Conservation (phyloP, 345 rosid species). For the Psidium guajava region DNA sequence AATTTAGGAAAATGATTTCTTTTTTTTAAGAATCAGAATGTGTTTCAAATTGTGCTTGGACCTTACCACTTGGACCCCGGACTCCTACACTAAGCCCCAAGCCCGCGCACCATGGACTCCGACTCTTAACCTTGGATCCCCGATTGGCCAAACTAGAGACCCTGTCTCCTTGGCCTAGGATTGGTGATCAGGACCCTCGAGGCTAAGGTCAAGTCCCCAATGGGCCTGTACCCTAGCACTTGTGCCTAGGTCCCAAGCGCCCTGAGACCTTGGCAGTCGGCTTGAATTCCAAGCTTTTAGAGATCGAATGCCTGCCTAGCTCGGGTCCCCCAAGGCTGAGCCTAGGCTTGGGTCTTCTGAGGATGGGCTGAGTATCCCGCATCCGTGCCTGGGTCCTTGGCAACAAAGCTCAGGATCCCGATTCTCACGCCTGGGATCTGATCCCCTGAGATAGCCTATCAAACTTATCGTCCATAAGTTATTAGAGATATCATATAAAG, state of each 20-base stretch:
- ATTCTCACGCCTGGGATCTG: not conserved
- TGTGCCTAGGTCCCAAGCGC: not conserved
- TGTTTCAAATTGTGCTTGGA: not conserved
- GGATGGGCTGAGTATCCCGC: too few relatives aligned
- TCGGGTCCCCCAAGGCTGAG: not conserved
- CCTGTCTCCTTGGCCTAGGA: not conserved
- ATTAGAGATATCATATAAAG: too few relatives aligned
- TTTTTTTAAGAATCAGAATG: too few relatives aligned
- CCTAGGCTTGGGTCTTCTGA: too few relatives aligned
- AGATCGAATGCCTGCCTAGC: not conserved
- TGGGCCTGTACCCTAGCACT: not conserved
- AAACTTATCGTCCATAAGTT: not conserved
- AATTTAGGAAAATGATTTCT: not conserved
- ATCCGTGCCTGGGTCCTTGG: too few relatives aligned
- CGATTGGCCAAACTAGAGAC: not conserved
- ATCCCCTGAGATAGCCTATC: not conserved
- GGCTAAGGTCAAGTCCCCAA: not conserved
- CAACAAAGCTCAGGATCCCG: accelerated
- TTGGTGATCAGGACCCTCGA: not conserved
- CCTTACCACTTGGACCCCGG: not conserved
- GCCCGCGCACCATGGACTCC: not conserved
- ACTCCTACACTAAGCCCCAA: too few relatives aligned
- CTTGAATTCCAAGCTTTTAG: accelerated
- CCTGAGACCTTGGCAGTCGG: not conserved
- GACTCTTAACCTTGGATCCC: not conserved